Percentiles rank a stretch among this genome's conserved stretches.
Conservation (phyloP, 306 rosid species). For the Erythrophleum fordii region DNA sequence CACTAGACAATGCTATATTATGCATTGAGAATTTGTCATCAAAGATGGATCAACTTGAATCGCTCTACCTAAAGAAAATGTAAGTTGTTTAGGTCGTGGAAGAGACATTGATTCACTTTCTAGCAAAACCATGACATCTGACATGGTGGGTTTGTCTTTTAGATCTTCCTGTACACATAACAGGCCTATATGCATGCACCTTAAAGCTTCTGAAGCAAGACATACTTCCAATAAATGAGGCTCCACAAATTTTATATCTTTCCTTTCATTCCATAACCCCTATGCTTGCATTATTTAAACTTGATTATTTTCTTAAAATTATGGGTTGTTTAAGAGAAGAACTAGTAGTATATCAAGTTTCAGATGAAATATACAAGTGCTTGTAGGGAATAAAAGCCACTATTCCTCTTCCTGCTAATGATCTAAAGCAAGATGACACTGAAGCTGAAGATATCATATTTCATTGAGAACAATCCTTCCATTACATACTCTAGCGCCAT, state of each 20-base stretch:
- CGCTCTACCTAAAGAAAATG: conserved; percentile 37
- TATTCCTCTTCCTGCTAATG: conserved; percentile 55
- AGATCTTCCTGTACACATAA: conserved; percentile 68
- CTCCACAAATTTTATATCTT: conserved; percentile 51
- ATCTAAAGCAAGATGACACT: conserved; percentile 64
- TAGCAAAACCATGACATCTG: conserved; percentile 46
- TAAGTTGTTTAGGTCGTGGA: conserved; percentile 56
- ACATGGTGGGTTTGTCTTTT: conserved; percentile 56
- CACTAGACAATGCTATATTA: conserved; percentile 25
- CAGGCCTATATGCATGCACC: conserved; percentile 58
- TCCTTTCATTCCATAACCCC: conserved; percentile 57
- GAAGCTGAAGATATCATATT: conserved; percentile 68
- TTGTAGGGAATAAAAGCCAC: conserved; percentile 50
- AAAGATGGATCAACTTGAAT: conserved; percentile 25
- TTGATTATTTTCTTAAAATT: neutral
- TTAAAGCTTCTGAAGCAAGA: conserved; percentile 31
- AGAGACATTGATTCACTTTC: conserved; percentile 48
- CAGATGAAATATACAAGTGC: conserved; percentile 49
- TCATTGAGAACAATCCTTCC: conserved; percentile 58
- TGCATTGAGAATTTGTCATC: conserved; percentile 28
- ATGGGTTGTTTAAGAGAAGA: neutral
- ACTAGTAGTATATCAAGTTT: neutral
- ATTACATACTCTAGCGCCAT: conserved; percentile 72
- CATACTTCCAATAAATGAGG: conserved; percentile 40
- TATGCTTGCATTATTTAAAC: conserved; percentile 49